Evolutionary conservation across 345 rosid species (phyloP), one percentile per base, ranked within the genome.

Genomic region (Linum trigynum): DNA sequence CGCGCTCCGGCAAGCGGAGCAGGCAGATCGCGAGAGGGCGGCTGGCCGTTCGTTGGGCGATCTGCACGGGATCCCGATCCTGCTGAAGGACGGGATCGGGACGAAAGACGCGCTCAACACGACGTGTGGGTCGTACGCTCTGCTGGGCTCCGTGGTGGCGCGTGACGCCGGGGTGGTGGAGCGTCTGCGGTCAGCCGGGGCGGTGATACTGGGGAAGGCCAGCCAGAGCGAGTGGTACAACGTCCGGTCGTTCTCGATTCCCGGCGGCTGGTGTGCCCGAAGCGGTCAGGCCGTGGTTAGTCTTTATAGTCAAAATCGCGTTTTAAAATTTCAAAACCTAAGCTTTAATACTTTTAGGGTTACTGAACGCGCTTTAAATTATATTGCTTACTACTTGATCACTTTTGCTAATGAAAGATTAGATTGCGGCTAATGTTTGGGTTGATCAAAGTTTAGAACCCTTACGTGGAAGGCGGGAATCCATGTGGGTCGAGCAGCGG

Each of bases 61-160:
- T 3, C 14, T 78, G 32, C 82, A 81, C 42, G 85, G 85, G 23
- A 71, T 81, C 37, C 82, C 85, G 14, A 67, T 81, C 65, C 63
- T 81, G 69, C 62, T 81, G 1, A 81, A 81, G 78, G 85, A 81
- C 67, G 62, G 68, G 17, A 67, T 76, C 12, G 77, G 53, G 23
- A 76, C 78, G 7, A 67, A 59, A 35, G 76, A 77, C 57, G 58
- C 35, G 69, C 48, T 69, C 71, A 78, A 76, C 65, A 69, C 73
- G 7, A 73, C 68, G 43, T 63, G 69, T 8, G 84, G 81, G 8
- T 77, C 84, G 14, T 72, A 67, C 56, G 81, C 84, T 12, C 63
- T 80, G 65, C 35, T 77, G 39, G 84, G 77, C 7, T 72, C 81
- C 2, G 59, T 51, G 45, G 84, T 61, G 60, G 61, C 75, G 14